Evolutionary conservation across 176 grass and related monocot species (phyloP).

Genomic region (Raddia distichophylla): DNA sequence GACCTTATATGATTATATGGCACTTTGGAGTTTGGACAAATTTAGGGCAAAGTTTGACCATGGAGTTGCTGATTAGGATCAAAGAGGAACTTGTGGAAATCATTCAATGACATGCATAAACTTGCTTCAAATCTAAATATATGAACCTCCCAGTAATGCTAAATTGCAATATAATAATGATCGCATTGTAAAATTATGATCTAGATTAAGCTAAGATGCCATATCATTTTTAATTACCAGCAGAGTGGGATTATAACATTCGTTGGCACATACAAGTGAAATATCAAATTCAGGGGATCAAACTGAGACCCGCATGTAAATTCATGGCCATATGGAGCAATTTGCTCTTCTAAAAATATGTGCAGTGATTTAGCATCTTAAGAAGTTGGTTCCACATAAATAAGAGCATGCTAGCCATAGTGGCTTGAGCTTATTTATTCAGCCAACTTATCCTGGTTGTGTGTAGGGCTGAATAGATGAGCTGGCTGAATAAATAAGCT

Average conservation of each 20-base stretch:
- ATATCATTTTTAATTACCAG: not conserved
- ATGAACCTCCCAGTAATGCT: not conserved
- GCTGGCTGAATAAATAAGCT: too few relatives aligned
- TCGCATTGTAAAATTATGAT: not conserved
- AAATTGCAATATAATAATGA: not conserved
- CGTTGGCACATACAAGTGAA: not conserved
- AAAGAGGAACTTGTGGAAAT: not conserved
- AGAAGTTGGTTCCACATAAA: not conserved
- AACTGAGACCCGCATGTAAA: not conserved
- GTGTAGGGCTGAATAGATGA: too few relatives aligned
- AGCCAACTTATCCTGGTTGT: too few relatives aligned
- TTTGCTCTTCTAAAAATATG: not conserved
- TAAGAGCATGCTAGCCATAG: not conserved
- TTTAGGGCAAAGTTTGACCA: not conserved
- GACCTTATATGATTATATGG: not conserved
- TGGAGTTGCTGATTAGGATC: not conserved
- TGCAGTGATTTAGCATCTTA: conserved; percentile 21
- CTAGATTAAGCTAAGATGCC: not conserved
- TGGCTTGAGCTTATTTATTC: too few relatives aligned
- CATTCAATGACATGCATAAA: not conserved
- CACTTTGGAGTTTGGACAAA: not conserved
- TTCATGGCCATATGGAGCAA: not conserved
- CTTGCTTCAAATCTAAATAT: not conserved
- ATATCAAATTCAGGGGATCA: not conserved
- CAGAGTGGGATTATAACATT: not conserved